Evolutionary conservation across 208 protist species (phyloP).

Genomic region (Wallacemonas sp.): DNA sequence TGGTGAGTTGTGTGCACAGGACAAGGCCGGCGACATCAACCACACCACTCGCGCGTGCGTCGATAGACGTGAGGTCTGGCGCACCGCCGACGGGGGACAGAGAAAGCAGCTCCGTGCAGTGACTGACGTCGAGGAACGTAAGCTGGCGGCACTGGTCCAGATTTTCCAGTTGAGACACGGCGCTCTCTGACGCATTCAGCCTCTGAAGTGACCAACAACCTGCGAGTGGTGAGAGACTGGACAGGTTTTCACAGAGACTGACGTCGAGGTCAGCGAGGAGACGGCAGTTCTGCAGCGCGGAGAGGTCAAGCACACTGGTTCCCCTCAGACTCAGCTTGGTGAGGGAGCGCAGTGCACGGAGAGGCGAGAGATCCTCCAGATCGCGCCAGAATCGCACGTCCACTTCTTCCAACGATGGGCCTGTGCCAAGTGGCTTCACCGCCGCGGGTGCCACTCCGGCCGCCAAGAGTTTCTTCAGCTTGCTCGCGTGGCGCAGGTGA

Average conservation of each 20-base stretch:
- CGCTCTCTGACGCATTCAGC: conserved; percentile 3
- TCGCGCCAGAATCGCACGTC: neutral
- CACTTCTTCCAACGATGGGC: neutral
- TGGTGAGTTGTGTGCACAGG: neutral
- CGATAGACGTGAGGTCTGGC: neutral
- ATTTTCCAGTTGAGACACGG: neutral
- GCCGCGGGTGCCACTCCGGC: neutral
- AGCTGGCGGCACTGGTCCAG: conserved; percentile 5
- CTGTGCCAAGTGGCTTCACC: neutral
- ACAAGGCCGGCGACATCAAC: neutral
- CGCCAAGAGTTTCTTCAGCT: neutral
- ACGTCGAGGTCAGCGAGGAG: neutral
- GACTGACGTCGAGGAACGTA: neutral
- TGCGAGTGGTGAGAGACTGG: neutral
- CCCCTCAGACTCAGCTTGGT: neutral
- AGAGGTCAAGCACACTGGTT: neutral
- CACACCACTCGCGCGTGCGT: neutral
- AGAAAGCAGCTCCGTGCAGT: neutral
- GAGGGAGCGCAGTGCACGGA: neutral
- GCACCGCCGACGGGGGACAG: neutral
- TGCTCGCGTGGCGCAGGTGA: neutral
- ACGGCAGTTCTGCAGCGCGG: neutral
- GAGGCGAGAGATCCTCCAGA: neutral
- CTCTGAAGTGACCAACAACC: neutral
- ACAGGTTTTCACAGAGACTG: neutral